phyloP scores from a whole-genome alignment of 2,329 filamentous ascomycete species.

The Claviceps fusiformis region DNA sequence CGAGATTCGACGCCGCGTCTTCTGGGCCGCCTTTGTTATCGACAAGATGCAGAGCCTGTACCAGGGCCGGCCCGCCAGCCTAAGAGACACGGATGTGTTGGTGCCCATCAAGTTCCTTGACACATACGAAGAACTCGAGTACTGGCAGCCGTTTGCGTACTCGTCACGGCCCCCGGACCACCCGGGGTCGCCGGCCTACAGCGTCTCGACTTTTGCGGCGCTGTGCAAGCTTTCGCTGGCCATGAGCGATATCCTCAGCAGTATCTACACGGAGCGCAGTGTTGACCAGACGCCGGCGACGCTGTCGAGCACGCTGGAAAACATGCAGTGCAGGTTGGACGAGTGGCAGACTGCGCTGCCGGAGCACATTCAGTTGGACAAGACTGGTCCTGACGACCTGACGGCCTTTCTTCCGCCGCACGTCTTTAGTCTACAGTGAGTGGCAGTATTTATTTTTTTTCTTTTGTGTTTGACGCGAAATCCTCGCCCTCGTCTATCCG shows the following conservation, averaged over 20 bases:
- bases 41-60: slow-evolving; percentile 44
- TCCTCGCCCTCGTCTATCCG: too few relatives aligned
- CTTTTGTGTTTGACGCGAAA: too few relatives aligned
- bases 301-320: slow-evolving; percentile 22
- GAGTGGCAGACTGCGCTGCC: slow-evolving; percentile 29
- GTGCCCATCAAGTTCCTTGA: slow-evolving; percentile 35
- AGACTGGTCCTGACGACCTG: slow-evolving; percentile 11
- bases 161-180: slow-evolving; percentile 15
- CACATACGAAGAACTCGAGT: slow-evolving; percentile 37
- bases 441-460: background rate
- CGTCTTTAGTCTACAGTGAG: slow-evolving; percentile 27
- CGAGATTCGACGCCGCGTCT: slow-evolving; percentile 23
- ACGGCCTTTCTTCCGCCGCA: slow-evolving; percentile 25
- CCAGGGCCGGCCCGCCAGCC: slow-evolving; percentile 34
- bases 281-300: slow-evolving; percentile 20
- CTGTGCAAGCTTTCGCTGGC: slow-evolving; percentile 31
- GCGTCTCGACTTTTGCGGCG: slow-evolving; percentile 27
- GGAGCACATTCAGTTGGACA: slow-evolving; percentile 25
- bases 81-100: slow-evolving; percentile 30
- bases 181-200: slow-evolving; percentile 25
- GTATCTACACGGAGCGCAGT: slow-evolving; percentile 30
- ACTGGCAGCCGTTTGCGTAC: slow-evolving; percentile 33
- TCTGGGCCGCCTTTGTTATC: slow-evolving; percentile 15
- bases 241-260: slow-evolving; percentile 31
- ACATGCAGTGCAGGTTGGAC: slow-evolving; percentile 26